phyloP scores from a whole-genome alignment of 192 early-diverging fungal species.

The Coemansia sp. region DNA sequence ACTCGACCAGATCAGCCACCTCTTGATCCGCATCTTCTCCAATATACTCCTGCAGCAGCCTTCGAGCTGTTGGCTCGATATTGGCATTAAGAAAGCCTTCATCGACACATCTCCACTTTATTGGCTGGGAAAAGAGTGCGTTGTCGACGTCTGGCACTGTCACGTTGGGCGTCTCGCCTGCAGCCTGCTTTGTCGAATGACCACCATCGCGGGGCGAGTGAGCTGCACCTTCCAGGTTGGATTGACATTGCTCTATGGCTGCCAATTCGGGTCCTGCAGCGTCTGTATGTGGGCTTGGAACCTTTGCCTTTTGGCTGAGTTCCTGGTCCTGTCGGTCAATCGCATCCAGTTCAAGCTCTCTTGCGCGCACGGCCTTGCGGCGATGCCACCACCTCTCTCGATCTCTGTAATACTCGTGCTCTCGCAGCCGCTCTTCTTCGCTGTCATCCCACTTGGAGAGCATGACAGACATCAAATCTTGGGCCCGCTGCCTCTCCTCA shows the following conservation, averaged over 20 bases:
- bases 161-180: background rate
- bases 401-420: conserved; percentile 79
- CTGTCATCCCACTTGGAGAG: conserved; percentile 50
- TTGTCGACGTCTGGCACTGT: conserved; percentile 5
- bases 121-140: conserved; percentile 34
- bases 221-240: background rate
- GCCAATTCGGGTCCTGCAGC: conserved; percentile 17
- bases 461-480: conserved; percentile 19
- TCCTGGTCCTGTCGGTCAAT: conserved; percentile 63
- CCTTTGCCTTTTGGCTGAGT: conserved; percentile 30
- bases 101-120: conserved; percentile 39
- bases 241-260: background rate
- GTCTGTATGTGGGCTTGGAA: conserved; percentile 8
- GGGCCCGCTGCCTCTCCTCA: conserved; percentile 31
- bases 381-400: conserved; percentile 75
- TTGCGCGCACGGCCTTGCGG: conserved; percentile 62
- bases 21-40: conserved; percentile 63
- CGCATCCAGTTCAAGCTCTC: conserved; percentile 74
- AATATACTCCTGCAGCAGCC: conserved; percentile 81
- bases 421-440: conserved; percentile 26
- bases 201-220: background rate
- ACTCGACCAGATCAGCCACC: conserved; percentile 73
- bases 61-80: conserved; percentile 73
- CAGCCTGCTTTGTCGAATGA: background rate
- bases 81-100: conserved; percentile 65